Evolutionary conservation across 768 basidiomycete species (phyloP), one percentile per base, ranked within the genome.

Genomic region (Amylocystis lapponica): DNA sequence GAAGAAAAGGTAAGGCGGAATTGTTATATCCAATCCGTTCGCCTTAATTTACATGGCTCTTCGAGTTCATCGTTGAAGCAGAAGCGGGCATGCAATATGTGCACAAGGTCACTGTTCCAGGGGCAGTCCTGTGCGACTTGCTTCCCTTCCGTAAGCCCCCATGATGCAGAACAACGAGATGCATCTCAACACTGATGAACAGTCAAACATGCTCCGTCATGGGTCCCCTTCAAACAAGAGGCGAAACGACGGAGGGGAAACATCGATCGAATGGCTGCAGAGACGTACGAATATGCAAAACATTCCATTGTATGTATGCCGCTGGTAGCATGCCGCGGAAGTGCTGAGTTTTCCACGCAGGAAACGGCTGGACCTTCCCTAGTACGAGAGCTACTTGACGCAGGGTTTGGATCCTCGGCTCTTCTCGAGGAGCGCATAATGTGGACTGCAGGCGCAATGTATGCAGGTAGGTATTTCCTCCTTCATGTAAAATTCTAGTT

Each of bases 31-130:
- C n/a, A n/a, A n/a, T n/a, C n/a, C n/a, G n/a, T n/a, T n/a, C n/a
- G n/a, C n/a, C n/a, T n/a, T n/a, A n/a, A n/a, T n/a, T n/a, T n/a
- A n/a, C n/a, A n/a, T n/a, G n/a, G n/a, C n/a, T 8, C 25, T 8
- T 27, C 20, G 67, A 74, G 7, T 69, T 66, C 47, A 58, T 79
- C 23, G 43, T 52, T 0, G 51, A 67, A 4, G 71, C 69, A 0
- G 66, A 72, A 25, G 51, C 62, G 5, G 67, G 70, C 3, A 51
- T 66, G 14, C 47, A 59, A 2, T 52, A 56, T 5, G 49, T 71
- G 29, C 52, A 51, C 5, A 41, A 56, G 11, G 68, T 68, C 1
- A 54, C 63, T 0, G 47, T 62, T 10, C 68, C 69, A 1, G 74
- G 71, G 5, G 48, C 60, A 20, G 75, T 66, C 45, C 55, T 75